These are phyloP conservation scores for Penicillium macrosclerotiorum DNA, from an alignment of 495 filamentous ascomycete species.

Conservation along the genomic window DNA sequence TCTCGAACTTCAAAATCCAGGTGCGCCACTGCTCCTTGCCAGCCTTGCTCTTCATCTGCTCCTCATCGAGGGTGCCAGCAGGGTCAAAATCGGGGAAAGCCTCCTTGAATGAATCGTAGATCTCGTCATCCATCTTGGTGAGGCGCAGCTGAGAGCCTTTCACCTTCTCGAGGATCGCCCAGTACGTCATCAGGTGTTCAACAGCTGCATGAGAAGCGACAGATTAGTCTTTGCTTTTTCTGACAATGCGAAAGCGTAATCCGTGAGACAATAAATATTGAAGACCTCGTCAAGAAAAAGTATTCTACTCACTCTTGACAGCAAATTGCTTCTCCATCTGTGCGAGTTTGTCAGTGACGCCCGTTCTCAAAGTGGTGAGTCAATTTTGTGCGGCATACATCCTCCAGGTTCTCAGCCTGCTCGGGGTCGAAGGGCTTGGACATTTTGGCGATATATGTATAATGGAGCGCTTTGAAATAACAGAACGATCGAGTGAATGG, in stretches of 20 bases:
- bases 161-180: slow-evolving; percentile 88
- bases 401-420: slow-evolving; percentile 72
- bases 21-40: slow-evolving; percentile 96
- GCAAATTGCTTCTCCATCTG: slow-evolving; percentile 99
- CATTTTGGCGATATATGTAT: slow-evolving; percentile 31
- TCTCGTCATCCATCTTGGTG: slow-evolving; percentile 92
- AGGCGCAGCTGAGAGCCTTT: slow-evolving; percentile 81
- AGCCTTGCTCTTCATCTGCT: slow-evolving; percentile 94
- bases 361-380: neutral
- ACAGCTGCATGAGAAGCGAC: no score
- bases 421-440: slow-evolving; percentile 62
- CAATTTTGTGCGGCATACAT: slow-evolving; percentile 48
- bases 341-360: slow-evolving; percentile 23
- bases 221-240: no score
- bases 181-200: slow-evolving; percentile 94
- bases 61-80: slow-evolving; percentile 74
- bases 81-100: slow-evolving; percentile 94
- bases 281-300: no score
- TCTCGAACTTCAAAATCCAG: slow-evolving; percentile 92
- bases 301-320: slow-evolving; percentile 79
- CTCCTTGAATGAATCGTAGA: slow-evolving; percentile 78
- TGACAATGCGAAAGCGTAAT: no score
- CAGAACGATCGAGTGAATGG: neutral
- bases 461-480: neutral
- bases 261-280: no score